Evolutionary conservation across 352 stramenopile species (phyloP), one percentile per base, ranked within the genome.

Genomic region (Phytophthora fragariaefolia): DNA sequence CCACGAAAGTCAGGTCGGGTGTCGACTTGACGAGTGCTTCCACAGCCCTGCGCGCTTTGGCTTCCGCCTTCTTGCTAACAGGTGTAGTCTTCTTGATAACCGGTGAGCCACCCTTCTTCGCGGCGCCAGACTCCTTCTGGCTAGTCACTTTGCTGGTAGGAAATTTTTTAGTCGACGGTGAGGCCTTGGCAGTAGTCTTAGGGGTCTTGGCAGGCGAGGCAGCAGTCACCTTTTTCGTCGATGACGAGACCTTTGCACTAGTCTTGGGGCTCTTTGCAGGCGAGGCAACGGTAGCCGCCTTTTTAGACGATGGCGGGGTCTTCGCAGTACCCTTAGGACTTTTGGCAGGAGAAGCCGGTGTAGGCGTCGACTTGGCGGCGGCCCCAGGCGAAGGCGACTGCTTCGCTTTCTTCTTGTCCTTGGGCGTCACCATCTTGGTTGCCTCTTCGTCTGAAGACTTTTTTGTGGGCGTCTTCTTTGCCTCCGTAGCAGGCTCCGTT

Each of bases 1-100:
- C 69, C 28, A 74, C 48, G 63, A 85, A 87, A 36, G 69, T 74
- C 24, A 92, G 23, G 47, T 89, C 82, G 23, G 53, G 38, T 34
- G 43, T 34, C 4, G 73, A 75, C 10, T 69, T 68, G 13, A 92
- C 80, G 10, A 92, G 68, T 20, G 60, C 66, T 45, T 78, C 73
- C 24, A 91, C 72, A 15, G 65, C 59, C 18, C 71, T 73, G 22
- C 62, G 58, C 26, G 65, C 42, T 34, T 64, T 64, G 20, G 28
- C 10, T n/a, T 56, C 51, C 9, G 52, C 46, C 27, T 69, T 78
- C 66, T 70, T 79, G 15, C 65, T n/a, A n/a, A 53, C 38, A 0
- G 48, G 46, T 17, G 57, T 43, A 43, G 42, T 15, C 30, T 67
- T 76, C 40, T 61, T 75, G 15, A 2, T 57, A 15, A 18, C n/a